Conservation (phyloP, 768 basidiomycete genomes). For the Psilocybe subaeruginosa region DNA sequence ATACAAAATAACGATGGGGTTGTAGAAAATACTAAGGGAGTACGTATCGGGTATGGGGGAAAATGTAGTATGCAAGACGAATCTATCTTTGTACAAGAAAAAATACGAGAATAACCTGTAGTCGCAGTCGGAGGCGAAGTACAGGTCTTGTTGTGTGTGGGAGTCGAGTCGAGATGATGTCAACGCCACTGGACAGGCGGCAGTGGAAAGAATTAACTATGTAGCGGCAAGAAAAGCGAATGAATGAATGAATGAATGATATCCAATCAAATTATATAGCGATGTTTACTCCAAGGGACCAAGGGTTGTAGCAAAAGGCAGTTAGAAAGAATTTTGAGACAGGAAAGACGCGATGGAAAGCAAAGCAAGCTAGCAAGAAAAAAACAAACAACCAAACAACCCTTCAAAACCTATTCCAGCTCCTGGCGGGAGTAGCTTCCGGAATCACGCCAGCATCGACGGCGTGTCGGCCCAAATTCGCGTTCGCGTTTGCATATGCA, state of each 20-base stretch:
- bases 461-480: background rate
- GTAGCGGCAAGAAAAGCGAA: background rate
- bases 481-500: constrained; percentile 23
- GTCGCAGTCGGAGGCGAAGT: too few species aligned
- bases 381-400: constrained; percentile 13
- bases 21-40: too few species aligned
- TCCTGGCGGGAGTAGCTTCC: constrained; percentile 21
- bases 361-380: constrained; percentile 1
- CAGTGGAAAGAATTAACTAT: background rate
- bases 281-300: background rate
- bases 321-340: background rate
- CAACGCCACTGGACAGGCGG: background rate
- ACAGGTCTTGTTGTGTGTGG: too few species aligned
- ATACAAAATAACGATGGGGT: too few species aligned
- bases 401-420: constrained; percentile 33
- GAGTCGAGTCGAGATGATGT: too few species aligned
- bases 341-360: background rate
- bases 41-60: too few species aligned
- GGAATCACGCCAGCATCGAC: constrained; percentile 1
- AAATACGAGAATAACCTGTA: too few species aligned
- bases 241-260: background rate
- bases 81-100: too few species aligned
- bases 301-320: background rate
- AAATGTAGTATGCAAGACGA: too few species aligned
- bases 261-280: background rate